A percentile compares a stretch with the other conserved stretches of the same genome.
Conservation (phyloP, 139 green algal species). For the Micractinium conductrix region DNA sequence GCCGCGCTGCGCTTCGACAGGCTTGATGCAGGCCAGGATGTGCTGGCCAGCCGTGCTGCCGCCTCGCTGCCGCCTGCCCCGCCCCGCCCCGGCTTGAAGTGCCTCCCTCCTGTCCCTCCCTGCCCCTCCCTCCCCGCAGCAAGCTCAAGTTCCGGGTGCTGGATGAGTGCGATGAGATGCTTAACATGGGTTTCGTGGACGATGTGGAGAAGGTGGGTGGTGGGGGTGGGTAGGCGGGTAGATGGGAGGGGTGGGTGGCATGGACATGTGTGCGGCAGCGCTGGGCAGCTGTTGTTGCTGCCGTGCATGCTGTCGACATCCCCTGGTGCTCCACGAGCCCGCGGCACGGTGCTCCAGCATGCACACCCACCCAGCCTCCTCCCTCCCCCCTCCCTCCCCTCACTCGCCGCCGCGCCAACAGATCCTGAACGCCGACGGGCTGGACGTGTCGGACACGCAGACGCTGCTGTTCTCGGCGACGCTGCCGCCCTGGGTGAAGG, state of each 20-base stretch:
- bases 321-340: no score
- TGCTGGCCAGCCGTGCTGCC: not conserved
- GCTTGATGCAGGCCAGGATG: not conserved
- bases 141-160: conserved; percentile 85
- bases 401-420: no score
- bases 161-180: conserved; percentile 99
- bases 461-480: conserved; percentile 98
- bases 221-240: no score
- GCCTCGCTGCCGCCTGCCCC: not conserved
- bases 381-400: no score
- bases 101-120: not conserved
- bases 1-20: not conserved
- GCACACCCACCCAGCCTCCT: no score
- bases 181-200: conserved; percentile 99
- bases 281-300: no score
- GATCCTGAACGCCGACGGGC: conserved; percentile 87
- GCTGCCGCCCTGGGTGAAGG: conserved; percentile 94
- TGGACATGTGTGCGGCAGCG: no score
- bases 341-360: no score
- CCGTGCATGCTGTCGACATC: no score
- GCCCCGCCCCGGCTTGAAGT: not conserved
- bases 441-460: conserved; percentile 72
- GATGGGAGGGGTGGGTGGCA: no score
- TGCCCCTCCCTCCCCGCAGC: not conserved
- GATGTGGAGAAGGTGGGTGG: conserved; percentile 99